Evolutionary conservation across 371 early-diverging fungal species (phyloP).

Genomic region (Lichtheimia corymbifera): DNA sequence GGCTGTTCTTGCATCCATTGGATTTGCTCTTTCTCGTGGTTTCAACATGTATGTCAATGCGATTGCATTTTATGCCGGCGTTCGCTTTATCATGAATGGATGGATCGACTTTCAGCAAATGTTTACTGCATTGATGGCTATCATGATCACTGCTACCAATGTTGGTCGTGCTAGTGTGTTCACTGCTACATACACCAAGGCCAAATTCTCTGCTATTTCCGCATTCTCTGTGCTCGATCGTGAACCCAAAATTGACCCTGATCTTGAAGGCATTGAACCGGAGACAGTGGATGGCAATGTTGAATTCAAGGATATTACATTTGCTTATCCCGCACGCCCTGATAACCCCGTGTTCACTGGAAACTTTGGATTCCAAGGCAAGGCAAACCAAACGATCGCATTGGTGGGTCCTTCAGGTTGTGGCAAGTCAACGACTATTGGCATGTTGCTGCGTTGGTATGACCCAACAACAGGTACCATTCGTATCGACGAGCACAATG

Average conservation of each 20-base stretch:
- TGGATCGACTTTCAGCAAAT: conserved; percentile 33
- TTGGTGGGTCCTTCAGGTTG: conserved; percentile 38
- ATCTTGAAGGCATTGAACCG: conserved; percentile 34
- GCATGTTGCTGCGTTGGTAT: conserved; percentile 84
- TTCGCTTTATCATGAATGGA: conserved; percentile 35
- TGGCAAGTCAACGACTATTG: conserved; percentile 83
- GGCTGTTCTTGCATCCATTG: conserved; percentile 56
- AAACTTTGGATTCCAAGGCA: conserved; percentile 59
- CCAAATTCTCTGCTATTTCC: conserved; percentile 73
- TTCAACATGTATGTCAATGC: conserved; percentile 58
- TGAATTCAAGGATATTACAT: conserved; percentile 52
- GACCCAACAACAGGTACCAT: conserved; percentile 70
- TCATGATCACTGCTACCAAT: conserved; percentile 66
- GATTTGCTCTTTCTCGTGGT: conserved; percentile 62
- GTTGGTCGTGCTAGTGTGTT: conserved; percentile 53
- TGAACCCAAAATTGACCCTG: conserved; percentile 61
- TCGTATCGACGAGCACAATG: conserved; percentile 65
- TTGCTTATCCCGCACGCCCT: conserved; percentile 77
- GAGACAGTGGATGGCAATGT: conserved; percentile 26
- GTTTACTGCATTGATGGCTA: conserved; percentile 65
- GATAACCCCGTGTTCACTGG: conserved; percentile 70
- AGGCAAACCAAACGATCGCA: conserved; percentile 70
- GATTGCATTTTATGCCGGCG: conserved; percentile 57
- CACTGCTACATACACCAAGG: conserved; percentile 61
- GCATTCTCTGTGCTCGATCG: conserved; percentile 69